Conservation (phyloP, 1,284 basidiomycete genomes). For the Sanghuangporus weigelae region DNA sequence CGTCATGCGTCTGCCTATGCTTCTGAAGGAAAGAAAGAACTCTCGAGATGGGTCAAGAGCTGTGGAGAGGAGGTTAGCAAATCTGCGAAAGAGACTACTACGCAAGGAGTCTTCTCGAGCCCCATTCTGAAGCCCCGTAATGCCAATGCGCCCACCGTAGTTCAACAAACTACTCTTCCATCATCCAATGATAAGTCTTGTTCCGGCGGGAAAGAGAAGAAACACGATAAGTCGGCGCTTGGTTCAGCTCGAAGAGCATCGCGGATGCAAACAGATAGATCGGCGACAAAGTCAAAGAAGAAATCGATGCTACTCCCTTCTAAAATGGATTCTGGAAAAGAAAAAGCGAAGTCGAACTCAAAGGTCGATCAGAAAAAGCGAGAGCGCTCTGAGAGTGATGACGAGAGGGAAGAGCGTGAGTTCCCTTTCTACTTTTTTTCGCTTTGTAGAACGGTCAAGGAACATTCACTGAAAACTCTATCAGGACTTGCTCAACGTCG, state of each 20-base stretch:
- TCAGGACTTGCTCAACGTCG: conserved; percentile 52
- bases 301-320: background rate
- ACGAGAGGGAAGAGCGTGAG: conserved; percentile 28
- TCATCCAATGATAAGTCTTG: background rate
- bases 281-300: background rate
- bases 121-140: conserved; percentile 18
- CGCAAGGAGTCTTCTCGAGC: conserved; percentile 18
- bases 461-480: background rate
- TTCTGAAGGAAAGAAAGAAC: conserved; percentile 14
- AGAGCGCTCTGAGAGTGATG: conserved; percentile 23
- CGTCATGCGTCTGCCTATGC: conserved; percentile 13
- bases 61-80: background rate
- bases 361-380: background rate
- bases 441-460: background rate
- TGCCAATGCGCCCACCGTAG: background rate
- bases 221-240: background rate
- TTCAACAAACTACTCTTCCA: background rate
- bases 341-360: background rate
- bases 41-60: conserved; percentile 3
- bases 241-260: background rate
- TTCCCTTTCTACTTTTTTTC: background rate
- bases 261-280: background rate
- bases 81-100: background rate
- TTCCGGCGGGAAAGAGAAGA: background rate
- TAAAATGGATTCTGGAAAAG: background rate